phyloP scores from a whole-genome alignment of 106 monocot genomes.

The Posidonia australis region DNA sequence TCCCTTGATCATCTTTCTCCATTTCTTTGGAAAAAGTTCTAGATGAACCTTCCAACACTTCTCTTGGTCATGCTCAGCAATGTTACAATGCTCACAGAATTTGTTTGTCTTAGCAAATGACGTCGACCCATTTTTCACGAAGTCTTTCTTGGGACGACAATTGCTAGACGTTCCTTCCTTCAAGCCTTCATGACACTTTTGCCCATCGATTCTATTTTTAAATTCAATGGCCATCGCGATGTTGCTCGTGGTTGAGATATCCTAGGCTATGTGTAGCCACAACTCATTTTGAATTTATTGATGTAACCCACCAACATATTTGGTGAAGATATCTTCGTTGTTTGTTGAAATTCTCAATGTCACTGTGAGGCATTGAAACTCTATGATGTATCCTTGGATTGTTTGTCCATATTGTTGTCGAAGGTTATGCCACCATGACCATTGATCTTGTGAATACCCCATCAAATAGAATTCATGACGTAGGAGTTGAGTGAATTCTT shows the following conservation, averaged over 20 bases:
- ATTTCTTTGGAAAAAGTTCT: neutral
- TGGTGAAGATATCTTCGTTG: neutral
- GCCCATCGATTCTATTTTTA: too few relatives aligned
- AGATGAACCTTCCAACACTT: neutral
- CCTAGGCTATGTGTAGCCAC: neutral
- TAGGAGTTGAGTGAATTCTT: neutral
- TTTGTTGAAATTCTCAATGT: neutral
- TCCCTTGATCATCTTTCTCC: neutral
- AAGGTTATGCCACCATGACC: neutral
- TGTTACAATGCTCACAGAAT: neutral
- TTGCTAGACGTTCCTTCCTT: too few relatives aligned
- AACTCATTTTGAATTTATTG: neutral
- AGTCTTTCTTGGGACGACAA: too few relatives aligned
- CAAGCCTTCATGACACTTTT: too few relatives aligned
- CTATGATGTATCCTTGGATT: neutral
- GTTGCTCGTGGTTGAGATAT: neutral
- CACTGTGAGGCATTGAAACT: neutral
- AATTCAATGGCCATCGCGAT: neutral
- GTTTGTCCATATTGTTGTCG: neutral
- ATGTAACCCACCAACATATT: neutral
- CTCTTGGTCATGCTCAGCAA: neutral
- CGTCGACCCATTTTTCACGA: too few relatives aligned
- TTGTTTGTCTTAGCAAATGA: too few relatives aligned
- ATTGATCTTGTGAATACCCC: neutral
- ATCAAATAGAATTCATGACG: neutral